Base-by-base conservation (phyloP, 148 eudicot species). In the Chenopodium suecicum region DNA sequence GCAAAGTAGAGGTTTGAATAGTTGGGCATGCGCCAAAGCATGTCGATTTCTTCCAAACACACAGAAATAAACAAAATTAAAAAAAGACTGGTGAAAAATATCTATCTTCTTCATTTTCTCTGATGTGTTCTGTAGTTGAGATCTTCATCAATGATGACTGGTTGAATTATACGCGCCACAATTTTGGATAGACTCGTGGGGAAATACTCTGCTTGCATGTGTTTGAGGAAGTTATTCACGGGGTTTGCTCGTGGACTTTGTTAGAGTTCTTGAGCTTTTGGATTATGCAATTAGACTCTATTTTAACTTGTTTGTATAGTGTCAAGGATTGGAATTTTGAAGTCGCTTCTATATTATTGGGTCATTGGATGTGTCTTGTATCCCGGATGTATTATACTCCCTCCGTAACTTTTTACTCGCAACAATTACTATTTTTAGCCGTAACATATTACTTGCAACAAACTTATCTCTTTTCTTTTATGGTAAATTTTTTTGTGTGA, bases 1-100 rank as follows among this genome's bases (percentile, higher is more conserved):
- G 97, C 29, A 79, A 78, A 91, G 48, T 46, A 32, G 73, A 81
- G 87, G 78, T 32, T 82, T 58, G 74, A 86, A 78, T 76, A 90
- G 71, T 82, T 71, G 71, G 91, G 82, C 93, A 83, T 88, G 89
- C 83, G 96, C 79, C 89, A 75, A 81, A 81, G 71, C 69, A 86
- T 82, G 97, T 90, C 87, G 73, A 82, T 80, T 83, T 88, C 88
- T 64, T 27, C 80, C 34, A 25, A 46, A 37, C 83, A 48, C 62
- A 37, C 37, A 13, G 62, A 75, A 66, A 65, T 58, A 37, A 0
- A 52, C 56, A 52, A 56, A 56, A 14, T 17, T 56, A 14, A 13
- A 56, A 56, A 56, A 56, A 14, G 4, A 56, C n/a, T 14, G 14
- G 22, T 73, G 19, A 25, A 74, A 41, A 82, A 75, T 65, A 82